Percentiles rank a stretch among this genome's conserved stretches.
phyloP scores from a whole-genome alignment of 768 basidiomycete species.

The Leccinellum albellum region DNA sequence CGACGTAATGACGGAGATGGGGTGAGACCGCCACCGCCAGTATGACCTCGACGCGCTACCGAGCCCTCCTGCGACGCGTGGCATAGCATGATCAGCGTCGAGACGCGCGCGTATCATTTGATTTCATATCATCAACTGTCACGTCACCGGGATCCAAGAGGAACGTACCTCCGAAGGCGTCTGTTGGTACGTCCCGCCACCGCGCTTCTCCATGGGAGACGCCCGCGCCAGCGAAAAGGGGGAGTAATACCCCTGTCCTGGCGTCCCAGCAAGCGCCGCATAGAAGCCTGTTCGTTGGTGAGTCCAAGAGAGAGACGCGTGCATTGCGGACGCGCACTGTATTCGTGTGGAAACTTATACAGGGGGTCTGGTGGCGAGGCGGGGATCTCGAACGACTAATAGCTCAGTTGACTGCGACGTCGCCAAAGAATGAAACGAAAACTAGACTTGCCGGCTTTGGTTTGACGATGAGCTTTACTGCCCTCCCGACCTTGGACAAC shows the following conservation, averaged over 20 bases:
- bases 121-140: not conserved
- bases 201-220: not conserved
- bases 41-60: not conserved
- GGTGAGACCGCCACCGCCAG: not conserved
- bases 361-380: slow-evolving; percentile 23
- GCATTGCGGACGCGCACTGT: slow-evolving; percentile 9
- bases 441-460: slow-evolving; percentile 27
- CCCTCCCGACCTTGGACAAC: slow-evolving; percentile 12
- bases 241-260: slow-evolving; percentile 4
- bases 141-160: not conserved
- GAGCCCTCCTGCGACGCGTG: not conserved
- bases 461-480: slow-evolving; percentile 24
- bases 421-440: not conserved
- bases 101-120: not conserved
- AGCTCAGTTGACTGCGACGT: not conserved
- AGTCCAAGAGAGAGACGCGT: not conserved
- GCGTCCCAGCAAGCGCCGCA: slow-evolving; percentile 19
- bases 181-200: not conserved
- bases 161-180: not conserved
- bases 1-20: not conserved
- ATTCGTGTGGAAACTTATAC: slow-evolving; percentile 25
- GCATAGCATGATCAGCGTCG: not conserved
- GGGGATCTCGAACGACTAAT: slow-evolving; percentile 27
- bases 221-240: slow-evolving; percentile 7
- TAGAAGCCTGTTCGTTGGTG: slow-evolving; percentile 16